Evolutionary conservation across 192 early-diverging fungal genomes (phyloP).

Genomic region (Entomortierella parvispora): DNA sequence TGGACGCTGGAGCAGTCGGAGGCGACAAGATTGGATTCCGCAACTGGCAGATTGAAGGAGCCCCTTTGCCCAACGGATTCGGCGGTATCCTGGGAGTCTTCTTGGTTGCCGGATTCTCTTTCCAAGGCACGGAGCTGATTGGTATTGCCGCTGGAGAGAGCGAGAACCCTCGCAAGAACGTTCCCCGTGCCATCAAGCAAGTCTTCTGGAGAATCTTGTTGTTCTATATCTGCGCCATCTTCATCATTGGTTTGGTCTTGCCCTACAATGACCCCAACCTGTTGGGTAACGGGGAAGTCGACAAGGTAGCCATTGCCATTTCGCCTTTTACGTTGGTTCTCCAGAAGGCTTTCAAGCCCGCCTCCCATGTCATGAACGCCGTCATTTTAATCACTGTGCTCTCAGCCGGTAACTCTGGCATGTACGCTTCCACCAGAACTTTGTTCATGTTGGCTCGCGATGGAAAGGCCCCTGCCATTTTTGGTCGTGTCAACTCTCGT

Average conservation of each 20-base stretch:
- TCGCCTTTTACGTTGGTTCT: constrained; percentile 78
- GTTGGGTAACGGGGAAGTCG: constrained; percentile 58
- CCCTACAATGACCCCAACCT: constrained; percentile 71
- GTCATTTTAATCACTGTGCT: constrained; percentile 71
- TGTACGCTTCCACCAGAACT: constrained; percentile 74
- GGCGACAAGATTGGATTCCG: constrained; percentile 55
- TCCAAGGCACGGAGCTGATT: constrained; percentile 90
- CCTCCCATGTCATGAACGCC: constrained; percentile 72
- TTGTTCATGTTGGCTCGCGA: constrained; percentile 68
- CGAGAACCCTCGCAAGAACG: constrained; percentile 64
- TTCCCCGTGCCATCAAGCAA: constrained; percentile 72
- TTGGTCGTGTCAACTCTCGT: constrained; percentile 45
- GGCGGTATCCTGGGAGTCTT: constrained; percentile 71
- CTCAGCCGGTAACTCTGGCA: constrained; percentile 74
- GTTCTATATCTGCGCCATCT: constrained; percentile 73
- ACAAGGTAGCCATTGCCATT: constrained; percentile 66
- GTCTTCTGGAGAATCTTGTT: constrained; percentile 74
- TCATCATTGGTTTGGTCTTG: constrained; percentile 77
- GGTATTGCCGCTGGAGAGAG: constrained; percentile 90
- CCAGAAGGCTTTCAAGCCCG: constrained; percentile 67
- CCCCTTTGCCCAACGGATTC: constrained; percentile 62
- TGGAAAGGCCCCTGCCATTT: constrained; percentile 65
- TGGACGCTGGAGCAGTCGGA: constrained; percentile 70
- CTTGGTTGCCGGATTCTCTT: constrained; percentile 78
- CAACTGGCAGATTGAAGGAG: constrained; percentile 51